Base-by-base conservation (phyloP, 2,329 filamentous ascomycete genomes). In the Ramichloridium luteum region DNA sequence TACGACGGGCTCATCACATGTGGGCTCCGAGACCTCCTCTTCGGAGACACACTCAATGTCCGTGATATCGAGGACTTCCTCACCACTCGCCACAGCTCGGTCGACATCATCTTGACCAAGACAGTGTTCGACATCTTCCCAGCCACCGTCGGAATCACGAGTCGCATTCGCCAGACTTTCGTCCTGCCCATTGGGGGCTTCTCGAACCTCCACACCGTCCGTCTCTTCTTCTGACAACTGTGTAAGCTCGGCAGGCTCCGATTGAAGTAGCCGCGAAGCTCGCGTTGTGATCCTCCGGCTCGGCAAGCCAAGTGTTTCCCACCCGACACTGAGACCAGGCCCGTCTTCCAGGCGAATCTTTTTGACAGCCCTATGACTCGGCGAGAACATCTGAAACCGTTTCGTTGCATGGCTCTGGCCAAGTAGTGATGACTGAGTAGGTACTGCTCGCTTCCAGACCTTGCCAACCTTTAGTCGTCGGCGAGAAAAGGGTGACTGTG, bases 391-490 rank as follows among this genome's bases (percentile, higher is more conserved):
- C n/a, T n/a, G n/a, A n/a, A n/a, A n/a, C n/a, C n/a, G n/a, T n/a
- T n/a, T n/a, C n/a, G n/a, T n/a, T n/a, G n/a, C n/a, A n/a, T n/a
- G n/a, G n/a, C n/a, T n/a, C n/a, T n/a, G n/a, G n/a, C n/a, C n/a
- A n/a, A n/a, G n/a, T n/a, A n/a, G n/a, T n/a, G n/a, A n/a, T n/a
- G n/a, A n/a, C n/a, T n/a, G n/a, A n/a, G n/a, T n/a, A n/a, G n/a
- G n/a, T n/a, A n/a, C n/a, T n/a, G 20, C n/a, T 3, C 63, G 53
- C 31, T 62, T 62, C 62, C 63, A 68, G 18, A 68, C 58, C 41
- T 64, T 65, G 6, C 47, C 47, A 9, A 47, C 43, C 8, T 43
- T 38, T 16, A 51, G 35, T 16, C 41, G 41, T n/a, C 37, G 34
- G 39, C 59, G 59, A 13, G 57, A 52, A 32, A 55, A 53, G 9